phyloP scores from a whole-genome alignment of 2,329 filamentous ascomycete species.

The Beauveria asiatica region DNA sequence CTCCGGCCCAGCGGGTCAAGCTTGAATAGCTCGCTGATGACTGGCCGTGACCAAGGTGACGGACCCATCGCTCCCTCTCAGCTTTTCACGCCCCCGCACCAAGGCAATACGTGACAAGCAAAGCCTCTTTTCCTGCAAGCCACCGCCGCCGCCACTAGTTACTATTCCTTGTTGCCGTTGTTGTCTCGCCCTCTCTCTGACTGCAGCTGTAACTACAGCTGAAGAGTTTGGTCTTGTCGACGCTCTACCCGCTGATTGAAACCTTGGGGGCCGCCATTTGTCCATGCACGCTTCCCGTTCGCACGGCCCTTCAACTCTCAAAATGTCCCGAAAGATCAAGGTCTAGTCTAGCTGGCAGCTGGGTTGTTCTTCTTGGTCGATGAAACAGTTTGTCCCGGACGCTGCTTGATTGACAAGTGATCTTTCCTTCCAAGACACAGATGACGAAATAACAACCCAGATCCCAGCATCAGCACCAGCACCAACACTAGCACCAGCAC shows the following conservation, averaged over 20 bases:
- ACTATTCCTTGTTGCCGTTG: not conserved
- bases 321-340: too few relatives aligned
- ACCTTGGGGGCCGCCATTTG: too few relatives aligned
- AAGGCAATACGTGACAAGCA: not conserved
- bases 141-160: not conserved
- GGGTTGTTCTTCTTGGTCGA: not conserved
- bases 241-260: too few relatives aligned
- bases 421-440: not conserved
- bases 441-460: not conserved
- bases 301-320: too few relatives aligned
- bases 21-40: conserved; percentile 2
- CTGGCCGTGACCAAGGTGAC: conserved; percentile 1
- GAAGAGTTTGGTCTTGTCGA: not conserved
- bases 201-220: not conserved
- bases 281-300: too few relatives aligned
- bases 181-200: not conserved
- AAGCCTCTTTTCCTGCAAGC: not conserved
- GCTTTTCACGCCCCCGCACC: not conserved
- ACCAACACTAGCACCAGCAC: not conserved
- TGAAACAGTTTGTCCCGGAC: not conserved
- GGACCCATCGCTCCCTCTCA: not conserved
- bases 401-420: not conserved
- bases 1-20: not conserved
- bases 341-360: too few relatives aligned
- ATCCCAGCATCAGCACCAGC: not conserved